Base-by-base conservation (phyloP, 1,284 basidiomycete species). In the Austropuccinia psidii region DNA sequence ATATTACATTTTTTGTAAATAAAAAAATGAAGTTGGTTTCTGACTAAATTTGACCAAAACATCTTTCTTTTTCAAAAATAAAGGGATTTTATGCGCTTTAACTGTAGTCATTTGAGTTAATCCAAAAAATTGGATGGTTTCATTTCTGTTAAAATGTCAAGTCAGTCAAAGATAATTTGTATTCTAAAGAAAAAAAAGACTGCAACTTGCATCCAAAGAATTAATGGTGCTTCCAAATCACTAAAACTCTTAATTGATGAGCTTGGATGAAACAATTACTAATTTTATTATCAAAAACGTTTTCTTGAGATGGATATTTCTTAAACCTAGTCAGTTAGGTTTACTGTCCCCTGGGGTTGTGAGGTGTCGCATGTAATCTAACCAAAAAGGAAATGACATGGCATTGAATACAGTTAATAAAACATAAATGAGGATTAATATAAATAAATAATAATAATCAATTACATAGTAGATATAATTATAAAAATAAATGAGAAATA, bases 31-130 rank as follows among this genome's bases (percentile, higher is more conserved):
- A 13, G 60, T 33, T 55, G 19, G 17, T 67, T 13, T 19, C 0
- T 75, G 13, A 60, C 82, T 64, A 55, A 83, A 83, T 81, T 97
- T 95, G 0, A 98, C 96, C 3, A 98, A 92, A 33, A 98, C 94
- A 79, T 99, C 96, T 81, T 98, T 97, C 81, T 98, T 88, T 19
- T 77, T 77, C 87, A 97, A 89, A 80, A 98, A 97, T 41, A 98
- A 85, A 0, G 96, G 96, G 74, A 99, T 97, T 0, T 93, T 91
- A 4, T 90, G 90, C 0, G 94, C 91, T 81, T 99, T 96, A 0
- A 99, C 96, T 0, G 96, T 96, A 0, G 96, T 98, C 91, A 96
- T 96, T 78, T 88, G 87, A 13, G 85, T 83, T 79, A 90, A 88
- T 0, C 91, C 91, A 86, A 93, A 79, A 39, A 87, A 66, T 86